Base-by-base conservation (phyloP, 1,139 yeast species). In the Chernovozyma aurita region DNA sequence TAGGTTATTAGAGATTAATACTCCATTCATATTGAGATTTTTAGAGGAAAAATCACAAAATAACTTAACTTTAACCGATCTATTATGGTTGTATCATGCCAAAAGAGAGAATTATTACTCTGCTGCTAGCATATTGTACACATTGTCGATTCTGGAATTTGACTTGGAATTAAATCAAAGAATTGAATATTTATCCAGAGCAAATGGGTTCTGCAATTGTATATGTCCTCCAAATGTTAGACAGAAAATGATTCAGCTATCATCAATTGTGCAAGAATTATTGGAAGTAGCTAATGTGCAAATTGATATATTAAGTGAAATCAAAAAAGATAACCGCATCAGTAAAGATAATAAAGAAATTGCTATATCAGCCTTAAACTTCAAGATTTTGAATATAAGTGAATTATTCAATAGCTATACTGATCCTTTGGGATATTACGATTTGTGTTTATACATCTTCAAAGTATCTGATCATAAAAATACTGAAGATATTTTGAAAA, bases 181-280 rank as follows among this genome's bases (percentile, higher is more conserved):
- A 56, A 82, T 92, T 34, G 97, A 90, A 57, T 88, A 77, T 52
- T 70, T 92, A 41, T 85, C 97, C 1, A 76, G 97, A 46, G 97
- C 97, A 1, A 85, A 84, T 55, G 96, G 96, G 3, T 90, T 86
- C 64, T 85, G 96, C 55, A 85, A 85, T 51, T 83, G 95, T 57
- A 80, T 78, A 22, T 80, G 92, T 45, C 84, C 94, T 17, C 88
- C 94, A 24, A 78, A 74, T 42, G 71, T 81, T 49, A 74, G 94
- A 46, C 95, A 84, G 50, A 77, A 78, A 45, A 81, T 86, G 76
- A 76, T 81, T 24, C 81, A 78, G 49, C 67, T 92, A 40, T 73
- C 87, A 1, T 70, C 79, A 9, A 67, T 74, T 45, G 83, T 90
- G 25, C 84, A 80, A 47, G 96, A 90, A 53, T 73, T 85, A 36